Percentiles rank a stretch among this genome's conserved stretches.
phyloP scores from a whole-genome alignment of 2,329 filamentous ascomycete species.

The Elsinoe arachidis region DNA sequence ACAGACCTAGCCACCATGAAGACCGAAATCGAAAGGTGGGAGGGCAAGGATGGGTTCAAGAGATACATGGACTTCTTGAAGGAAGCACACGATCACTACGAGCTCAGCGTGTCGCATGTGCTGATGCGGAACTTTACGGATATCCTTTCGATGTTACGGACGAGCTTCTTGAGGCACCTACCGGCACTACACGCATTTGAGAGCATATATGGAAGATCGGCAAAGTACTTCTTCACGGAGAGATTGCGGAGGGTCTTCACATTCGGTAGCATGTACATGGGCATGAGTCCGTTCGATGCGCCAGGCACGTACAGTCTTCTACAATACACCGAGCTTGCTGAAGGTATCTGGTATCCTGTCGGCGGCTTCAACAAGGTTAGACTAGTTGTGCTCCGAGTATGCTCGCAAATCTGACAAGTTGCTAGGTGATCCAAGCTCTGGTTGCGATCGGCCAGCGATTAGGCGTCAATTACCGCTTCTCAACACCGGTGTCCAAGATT shows the following conservation, averaged over 20 bases:
- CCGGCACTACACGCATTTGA: constrained; percentile 60
- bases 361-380: constrained; percentile 59
- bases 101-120: constrained; percentile 57
- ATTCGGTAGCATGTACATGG: constrained; percentile 76
- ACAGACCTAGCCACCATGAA: constrained; percentile 67
- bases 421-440: constrained; percentile 48
- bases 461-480: constrained; percentile 56
- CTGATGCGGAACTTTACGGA: constrained; percentile 59
- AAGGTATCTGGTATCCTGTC: constrained; percentile 67
- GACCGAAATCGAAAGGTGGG: constrained; percentile 60
- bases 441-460: constrained; percentile 53
- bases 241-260: constrained; percentile 62
- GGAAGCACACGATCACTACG: constrained; percentile 62
- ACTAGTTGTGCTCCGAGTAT: neutral
- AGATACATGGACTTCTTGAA: constrained; percentile 59
- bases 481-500: constrained; percentile 49
- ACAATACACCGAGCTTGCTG: constrained; percentile 66
- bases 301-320: constrained; percentile 65
- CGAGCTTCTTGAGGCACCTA: constrained; percentile 50
- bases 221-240: constrained; percentile 62
- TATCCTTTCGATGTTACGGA: constrained; percentile 48
- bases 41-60: constrained; percentile 61
- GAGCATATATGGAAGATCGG: constrained; percentile 57
- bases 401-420: neutral
- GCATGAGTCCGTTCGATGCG: constrained; percentile 69